phyloP scores from a whole-genome alignment of 1,139 yeast species.

The Eremothecium coryli region DNA sequence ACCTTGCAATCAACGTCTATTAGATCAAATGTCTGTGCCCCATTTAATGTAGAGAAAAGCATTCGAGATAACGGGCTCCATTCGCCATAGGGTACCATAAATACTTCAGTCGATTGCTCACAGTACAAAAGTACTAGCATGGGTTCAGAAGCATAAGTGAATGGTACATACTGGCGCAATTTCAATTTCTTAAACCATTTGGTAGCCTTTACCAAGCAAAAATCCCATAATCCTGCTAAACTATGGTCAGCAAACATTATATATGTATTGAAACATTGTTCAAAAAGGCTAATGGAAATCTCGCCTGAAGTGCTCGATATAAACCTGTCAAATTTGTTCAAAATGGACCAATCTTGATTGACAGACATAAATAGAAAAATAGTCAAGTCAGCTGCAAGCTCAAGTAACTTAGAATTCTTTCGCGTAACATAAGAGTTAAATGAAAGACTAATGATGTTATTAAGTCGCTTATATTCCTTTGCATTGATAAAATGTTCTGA shows the following conservation, averaged over 20 bases:
- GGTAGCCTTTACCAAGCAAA: slow-evolving; percentile 13
- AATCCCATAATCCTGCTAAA: slow-evolving; percentile 13
- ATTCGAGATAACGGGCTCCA: slow-evolving; percentile 15
- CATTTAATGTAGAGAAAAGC: slow-evolving; percentile 20
- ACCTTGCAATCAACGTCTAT: slow-evolving; percentile 16
- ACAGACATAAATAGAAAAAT: slow-evolving; percentile 5
- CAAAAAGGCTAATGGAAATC: slow-evolving; percentile 11
- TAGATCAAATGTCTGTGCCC: slow-evolving; percentile 17
- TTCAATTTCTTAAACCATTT: slow-evolving; percentile 12
- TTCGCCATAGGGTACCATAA: slow-evolving; percentile 6
- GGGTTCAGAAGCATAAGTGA: slow-evolving; percentile 16
- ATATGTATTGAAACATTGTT: slow-evolving; percentile 17
- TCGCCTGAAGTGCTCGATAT: slow-evolving; percentile 14
- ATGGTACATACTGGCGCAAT: slow-evolving; percentile 5
- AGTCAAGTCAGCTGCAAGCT: slow-evolving; percentile 10
- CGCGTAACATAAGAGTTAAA: slow-evolving; percentile 24
- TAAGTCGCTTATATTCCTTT: slow-evolving; percentile 24
- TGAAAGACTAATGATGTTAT: slow-evolving; percentile 28
- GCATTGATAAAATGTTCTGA: slow-evolving; percentile 14
- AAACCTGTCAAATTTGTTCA: slow-evolving; percentile 20
- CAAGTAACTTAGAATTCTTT: slow-evolving; percentile 11
- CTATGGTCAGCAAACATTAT: slow-evolving; percentile 10
- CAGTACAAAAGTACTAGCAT: slow-evolving; percentile 20
- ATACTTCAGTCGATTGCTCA: slow-evolving; percentile 9
- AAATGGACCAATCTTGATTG: slow-evolving; percentile 11